phyloP scores from a whole-genome alignment of 257 asterid genomes.

The Solanum bulbocastanum region DNA sequence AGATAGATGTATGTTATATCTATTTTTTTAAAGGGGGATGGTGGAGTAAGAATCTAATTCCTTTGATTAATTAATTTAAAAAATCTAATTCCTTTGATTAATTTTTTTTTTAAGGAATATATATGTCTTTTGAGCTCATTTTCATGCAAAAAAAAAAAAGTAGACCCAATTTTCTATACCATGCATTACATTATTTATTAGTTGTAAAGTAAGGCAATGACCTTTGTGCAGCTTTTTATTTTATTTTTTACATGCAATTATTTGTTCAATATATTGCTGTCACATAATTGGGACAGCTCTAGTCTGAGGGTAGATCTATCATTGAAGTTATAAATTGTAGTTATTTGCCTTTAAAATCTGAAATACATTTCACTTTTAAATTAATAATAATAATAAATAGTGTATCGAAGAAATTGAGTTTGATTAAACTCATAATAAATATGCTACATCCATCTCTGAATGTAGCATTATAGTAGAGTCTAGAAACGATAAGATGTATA shows the following conservation, averaged over 20 bases:
- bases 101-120: neutral
- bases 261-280: conserved; percentile 3
- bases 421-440: neutral
- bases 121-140: conserved; percentile 11
- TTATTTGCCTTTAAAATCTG: too few species aligned
- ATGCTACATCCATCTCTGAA: neutral
- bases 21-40: too few species aligned
- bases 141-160: conserved; percentile 19
- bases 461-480: neutral
- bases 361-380: neutral
- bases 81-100: neutral
- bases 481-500: too few species aligned
- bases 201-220: conserved; percentile 14
- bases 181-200: neutral
- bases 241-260: neutral
- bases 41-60: conserved; percentile 14
- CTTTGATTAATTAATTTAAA: neutral
- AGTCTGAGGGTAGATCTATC: neutral
- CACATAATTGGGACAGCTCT: neutral
- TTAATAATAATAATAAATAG: neutral
- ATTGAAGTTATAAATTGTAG: neutral
- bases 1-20: too few species aligned
- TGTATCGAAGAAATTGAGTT: neutral
- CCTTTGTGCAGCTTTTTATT: conserved; percentile 12
- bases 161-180: neutral